Base-by-base conservation (phyloP, 1,284 basidiomycete species). In the Violaceomyces palustris region DNA sequence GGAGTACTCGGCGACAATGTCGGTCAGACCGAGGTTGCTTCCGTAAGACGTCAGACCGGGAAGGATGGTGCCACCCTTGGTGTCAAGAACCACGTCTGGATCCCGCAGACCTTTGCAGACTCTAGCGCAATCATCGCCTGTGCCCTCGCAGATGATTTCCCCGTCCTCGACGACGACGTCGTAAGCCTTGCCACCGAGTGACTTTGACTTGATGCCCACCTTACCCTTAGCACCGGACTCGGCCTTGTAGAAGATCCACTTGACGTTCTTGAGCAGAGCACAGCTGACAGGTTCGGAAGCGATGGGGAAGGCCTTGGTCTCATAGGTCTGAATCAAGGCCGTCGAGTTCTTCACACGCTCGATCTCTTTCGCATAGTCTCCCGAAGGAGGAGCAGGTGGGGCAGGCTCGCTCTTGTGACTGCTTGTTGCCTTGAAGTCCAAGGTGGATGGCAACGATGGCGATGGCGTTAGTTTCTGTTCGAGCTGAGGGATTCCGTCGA, bases 401-500 rank as follows among this genome's bases (percentile, higher is more conserved):
- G 50, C 50, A 17, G 48, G 41, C n/a, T n/a, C 9, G 9, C 3
- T 15, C 9, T 28, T 31, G 11, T 14, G 12, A 21, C 14, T 40
- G 34, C 5, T n/a, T 35, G 8, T 24, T 29, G 5, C 22, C 18
- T 8, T 27, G n/a, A n/a, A n/a, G n/a, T n/a, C n/a, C n/a, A n/a
- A n/a, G n/a, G n/a, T n/a, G n/a, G n/a, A n/a, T n/a, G n/a, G n/a
- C n/a, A n/a, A n/a, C n/a, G n/a, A n/a, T n/a, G n/a, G n/a, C n/a
- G n/a, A n/a, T n/a, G n/a, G n/a, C n/a, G n/a, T n/a, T n/a, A n/a
- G n/a, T 8, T 35, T 22, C 5, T 18, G 24, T 3, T 50, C 50
- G 14, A 75, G 45, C 56, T 80, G 79, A 0, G 75, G 56, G 28
- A 78, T 77, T 18, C 79, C 79, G 75, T 80, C 64, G 81, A 89